Percentiles rank a stretch among this genome's conserved stretches.
These are phyloP conservation scores for Cucumis cinereus DNA, from an alignment of 306 rosid species.

Conservation along the genomic window DNA sequence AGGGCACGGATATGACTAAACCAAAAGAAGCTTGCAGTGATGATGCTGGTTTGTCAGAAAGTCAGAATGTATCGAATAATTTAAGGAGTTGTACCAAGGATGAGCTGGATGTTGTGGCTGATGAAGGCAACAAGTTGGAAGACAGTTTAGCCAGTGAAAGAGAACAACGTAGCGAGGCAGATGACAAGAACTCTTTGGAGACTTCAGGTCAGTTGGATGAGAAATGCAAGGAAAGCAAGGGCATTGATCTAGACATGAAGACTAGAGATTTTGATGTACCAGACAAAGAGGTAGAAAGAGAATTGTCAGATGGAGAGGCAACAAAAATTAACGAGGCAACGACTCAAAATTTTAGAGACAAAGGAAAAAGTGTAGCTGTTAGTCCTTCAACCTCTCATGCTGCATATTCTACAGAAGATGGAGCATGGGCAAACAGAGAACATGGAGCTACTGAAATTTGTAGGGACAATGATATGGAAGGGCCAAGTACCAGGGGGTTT, in stretches of 20 bases:
- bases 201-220: conserved; percentile 20
- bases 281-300: conserved; percentile 31
- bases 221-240: conserved; percentile 26
- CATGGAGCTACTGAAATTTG: conserved; percentile 29
- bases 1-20: conserved; percentile 9
- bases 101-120: conserved; percentile 7
- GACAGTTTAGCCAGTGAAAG: conserved; percentile 19
- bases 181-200: conserved; percentile 16
- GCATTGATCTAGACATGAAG: conserved; percentile 29
- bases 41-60: conserved; percentile 17
- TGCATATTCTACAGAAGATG: conserved; percentile 36
- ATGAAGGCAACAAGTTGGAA: conserved; percentile 14
- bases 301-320: conserved; percentile 17
- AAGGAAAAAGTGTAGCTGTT: conserved; percentile 66
- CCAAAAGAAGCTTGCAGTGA: conserved; percentile 19
- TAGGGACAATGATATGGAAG: conserved; percentile 52
- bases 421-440: conserved; percentile 42
- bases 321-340: conserved; percentile 18
- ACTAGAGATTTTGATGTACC: conserved; percentile 23
- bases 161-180: conserved; percentile 18
- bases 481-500: conserved; percentile 78
- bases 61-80: conserved; percentile 13
- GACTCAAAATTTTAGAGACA: conserved; percentile 50
- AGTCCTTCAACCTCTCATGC: conserved; percentile 22
- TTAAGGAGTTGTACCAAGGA: conserved; percentile 11